Percentiles rank a stretch among this genome's conserved stretches.
Conservation (phyloP, 306 rosid genomes). For the Prunus padus region DNA sequence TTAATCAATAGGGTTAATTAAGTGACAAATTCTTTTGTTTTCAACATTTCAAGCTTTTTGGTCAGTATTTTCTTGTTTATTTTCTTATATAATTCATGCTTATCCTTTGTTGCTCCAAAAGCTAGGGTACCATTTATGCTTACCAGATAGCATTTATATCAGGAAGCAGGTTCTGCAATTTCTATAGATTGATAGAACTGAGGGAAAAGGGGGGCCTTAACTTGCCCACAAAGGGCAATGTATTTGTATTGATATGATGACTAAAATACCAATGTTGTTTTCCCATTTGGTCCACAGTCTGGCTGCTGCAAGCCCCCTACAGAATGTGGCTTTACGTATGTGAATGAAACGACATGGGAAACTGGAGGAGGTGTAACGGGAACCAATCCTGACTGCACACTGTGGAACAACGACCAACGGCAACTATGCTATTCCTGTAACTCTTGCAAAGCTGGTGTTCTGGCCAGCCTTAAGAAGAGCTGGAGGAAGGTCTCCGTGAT, state of each 20-base stretch:
- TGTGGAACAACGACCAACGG: constrained; percentile 75
- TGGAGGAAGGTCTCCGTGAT: constrained; percentile 93
- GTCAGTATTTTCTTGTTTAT: not conserved
- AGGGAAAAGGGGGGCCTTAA: not conserved
- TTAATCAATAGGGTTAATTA: no score
- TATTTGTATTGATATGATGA: not conserved
- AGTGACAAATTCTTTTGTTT: not conserved
- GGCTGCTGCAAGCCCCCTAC: constrained; percentile 99
- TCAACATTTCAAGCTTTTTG: not conserved
- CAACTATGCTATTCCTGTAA: constrained; percentile 69
- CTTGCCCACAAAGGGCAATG: not conserved
- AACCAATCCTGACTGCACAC: constrained; percentile 46
- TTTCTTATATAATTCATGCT: not conserved
- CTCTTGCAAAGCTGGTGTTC: constrained; percentile 88
- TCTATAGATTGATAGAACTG: not conserved
- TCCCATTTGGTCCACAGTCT: constrained; percentile 46
- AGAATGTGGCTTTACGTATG: constrained; percentile 56
- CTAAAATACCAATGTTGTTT: not conserved
- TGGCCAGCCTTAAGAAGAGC: constrained; percentile 81
- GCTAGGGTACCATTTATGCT: constrained; percentile 4
- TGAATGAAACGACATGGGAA: constrained; percentile 70
- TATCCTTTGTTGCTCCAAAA: not conserved
- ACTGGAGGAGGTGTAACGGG: constrained; percentile 34
- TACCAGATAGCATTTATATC: constrained; percentile 5
- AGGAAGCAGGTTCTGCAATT: not conserved